Base-by-base conservation (phyloP, 1,139 yeast genomes). In the Hyphopichia fennica region DNA sequence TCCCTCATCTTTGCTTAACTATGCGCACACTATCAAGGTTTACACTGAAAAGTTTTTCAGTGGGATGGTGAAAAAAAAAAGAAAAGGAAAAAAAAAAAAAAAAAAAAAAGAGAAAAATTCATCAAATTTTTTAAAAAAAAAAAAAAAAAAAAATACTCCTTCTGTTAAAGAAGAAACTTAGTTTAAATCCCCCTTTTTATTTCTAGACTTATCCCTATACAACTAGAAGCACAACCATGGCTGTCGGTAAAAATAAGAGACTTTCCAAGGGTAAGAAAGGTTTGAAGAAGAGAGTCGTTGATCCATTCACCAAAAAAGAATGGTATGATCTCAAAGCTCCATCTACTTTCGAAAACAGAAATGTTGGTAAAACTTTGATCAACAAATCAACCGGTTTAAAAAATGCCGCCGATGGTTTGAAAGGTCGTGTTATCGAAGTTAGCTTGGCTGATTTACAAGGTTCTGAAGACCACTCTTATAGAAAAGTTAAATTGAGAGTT, bases 201-300 rank as follows among this genome's bases (percentile, higher is more conserved):
- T 30, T 30, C 33, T 30, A 15, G 33, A 30, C 33, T 30, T 30
- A n/a, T 30, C 11, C 33, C 33, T 30, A 30, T 30, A 30, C 33
- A 30, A 10, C 33, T 30, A 30, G 33, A 30, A 22, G 11, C 33
- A 30, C 33, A 14, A 30, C 19, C 72, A 66, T 78, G 79, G 79
- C 78, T 66, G 79, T 73, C 57, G 79, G 79, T 57, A 73, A 73
- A 61, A 73, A 73, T 64, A 73, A 73, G 71, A 73, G 78, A 72
- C 69, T 73, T 58, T 72, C 78, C 61, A 72, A 72, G 67, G 78
- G 78, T 53, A 73, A 72, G 67, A 73, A 73, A 59, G 78, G 78
- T 41, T 67, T 72, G 62, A 72, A 72, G 69, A 73, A 72, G 74
- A 73, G 69, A 74, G 75, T 69, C 51, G 76, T 72, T 45, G 78